Evolutionary conservation across 352 stramenopile genomes (phyloP).

Genomic region (Phytophthora palmivora): DNA sequence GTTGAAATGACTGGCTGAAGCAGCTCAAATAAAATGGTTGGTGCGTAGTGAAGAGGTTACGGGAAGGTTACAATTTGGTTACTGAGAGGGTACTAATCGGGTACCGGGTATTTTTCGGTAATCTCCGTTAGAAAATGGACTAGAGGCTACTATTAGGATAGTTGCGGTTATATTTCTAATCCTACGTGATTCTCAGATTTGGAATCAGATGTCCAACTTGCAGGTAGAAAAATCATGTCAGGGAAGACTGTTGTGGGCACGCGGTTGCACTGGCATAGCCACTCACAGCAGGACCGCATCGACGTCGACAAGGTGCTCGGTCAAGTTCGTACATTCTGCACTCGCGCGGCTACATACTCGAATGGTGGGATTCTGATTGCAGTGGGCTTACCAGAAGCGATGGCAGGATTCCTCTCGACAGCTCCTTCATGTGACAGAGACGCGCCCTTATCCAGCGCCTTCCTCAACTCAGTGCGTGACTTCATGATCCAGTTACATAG

Average conservation of each 20-base stretch:
- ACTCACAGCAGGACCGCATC: constrained; percentile 51
- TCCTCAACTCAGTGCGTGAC: constrained; percentile 49
- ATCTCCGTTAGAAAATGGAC: no score
- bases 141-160: no score
- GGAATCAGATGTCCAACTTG: constrained; percentile 17
- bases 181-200: constrained; percentile 29
- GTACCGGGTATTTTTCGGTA: no score
- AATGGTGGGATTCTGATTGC: constrained; percentile 63
- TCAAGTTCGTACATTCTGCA: constrained; percentile 61
- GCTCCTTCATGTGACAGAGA: constrained; percentile 9
- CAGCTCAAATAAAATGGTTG: constrained; percentile 9
- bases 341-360: constrained; percentile 54
- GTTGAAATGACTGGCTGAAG: no score
- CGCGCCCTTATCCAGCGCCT: constrained; percentile 25
- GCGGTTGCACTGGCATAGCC: constrained; percentile 77
- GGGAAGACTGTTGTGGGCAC: constrained; percentile 59
- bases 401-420: constrained; percentile 14
- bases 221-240: constrained; percentile 9
- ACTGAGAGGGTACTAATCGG: no score
- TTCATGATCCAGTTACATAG: constrained; percentile 48
- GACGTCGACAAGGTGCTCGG: constrained; percentile 50
- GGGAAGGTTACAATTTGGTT: no score
- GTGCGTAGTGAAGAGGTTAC: no score
- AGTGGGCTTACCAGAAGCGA: constrained; percentile 41
- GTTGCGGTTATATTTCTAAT: no score